Percentiles rank a stretch among this genome's conserved stretches.
Conservation (phyloP, 2,329 filamentous ascomycete genomes). For the Pseudopyricularia cyperi region DNA sequence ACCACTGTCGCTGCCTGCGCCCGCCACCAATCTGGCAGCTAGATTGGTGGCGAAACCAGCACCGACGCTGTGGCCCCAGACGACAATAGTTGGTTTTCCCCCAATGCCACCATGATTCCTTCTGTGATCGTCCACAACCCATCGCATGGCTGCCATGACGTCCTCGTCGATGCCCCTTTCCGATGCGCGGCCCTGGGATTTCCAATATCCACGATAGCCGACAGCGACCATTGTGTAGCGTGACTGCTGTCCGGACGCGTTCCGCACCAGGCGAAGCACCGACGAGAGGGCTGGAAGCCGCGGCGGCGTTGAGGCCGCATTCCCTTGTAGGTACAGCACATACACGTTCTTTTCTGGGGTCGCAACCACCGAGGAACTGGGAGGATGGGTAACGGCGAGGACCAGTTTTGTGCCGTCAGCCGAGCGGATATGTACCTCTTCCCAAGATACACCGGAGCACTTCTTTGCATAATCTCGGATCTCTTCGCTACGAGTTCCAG, state of each 20-base stretch:
- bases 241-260: slow-evolving; percentile 15
- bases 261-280: slow-evolving; percentile 31
- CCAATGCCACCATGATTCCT: slow-evolving; percentile 9
- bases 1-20: slow-evolving; percentile 18
- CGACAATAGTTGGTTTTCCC: slow-evolving; percentile 29
- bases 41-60: slow-evolving; percentile 56
- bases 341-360: background rate
- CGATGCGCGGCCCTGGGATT: slow-evolving; percentile 55
- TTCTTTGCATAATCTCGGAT: slow-evolving; percentile 48
- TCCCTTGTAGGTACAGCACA: slow-evolving; percentile 25
- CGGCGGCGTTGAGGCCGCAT: slow-evolving; percentile 44
- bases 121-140: slow-evolving; percentile 37
- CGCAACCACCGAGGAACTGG: slow-evolving; percentile 7
- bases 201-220: slow-evolving; percentile 67
- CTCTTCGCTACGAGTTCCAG: slow-evolving; percentile 53
- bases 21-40: slow-evolving; percentile 25
- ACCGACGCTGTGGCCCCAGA: slow-evolving; percentile 73
- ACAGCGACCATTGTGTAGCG: slow-evolving; percentile 38
- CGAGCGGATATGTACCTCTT: slow-evolving; percentile 46
- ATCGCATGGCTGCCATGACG: slow-evolving; percentile 48
- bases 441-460: slow-evolving; percentile 53
- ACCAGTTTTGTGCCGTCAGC: slow-evolving; percentile 53
- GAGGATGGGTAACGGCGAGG: slow-evolving; percentile 38
- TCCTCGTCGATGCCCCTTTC: slow-evolving; percentile 60
- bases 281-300: slow-evolving; percentile 42